Evolutionary conservation across 225 moss, liverwort and hornwort genomes (phyloP).

Genomic region (Sphagnum tenellum): DNA sequence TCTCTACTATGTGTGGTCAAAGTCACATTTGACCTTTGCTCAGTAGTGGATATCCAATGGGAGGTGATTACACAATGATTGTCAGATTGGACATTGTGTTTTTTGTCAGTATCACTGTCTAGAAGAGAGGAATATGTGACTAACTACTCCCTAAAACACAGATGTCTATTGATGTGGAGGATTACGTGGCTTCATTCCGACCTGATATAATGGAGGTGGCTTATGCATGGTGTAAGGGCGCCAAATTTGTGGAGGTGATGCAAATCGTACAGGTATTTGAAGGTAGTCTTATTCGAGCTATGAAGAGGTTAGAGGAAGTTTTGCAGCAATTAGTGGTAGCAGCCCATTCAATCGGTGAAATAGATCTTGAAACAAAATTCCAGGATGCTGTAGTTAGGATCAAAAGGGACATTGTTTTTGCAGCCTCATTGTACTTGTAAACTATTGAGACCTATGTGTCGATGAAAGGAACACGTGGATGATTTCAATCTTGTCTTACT

Average conservation of each 20-base stretch:
- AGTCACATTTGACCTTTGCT: background rate
- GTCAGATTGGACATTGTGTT: too few species aligned
- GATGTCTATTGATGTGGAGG: conserved; percentile 73
- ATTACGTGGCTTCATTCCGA: conserved; percentile 78
- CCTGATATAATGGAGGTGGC: conserved; percentile 89
- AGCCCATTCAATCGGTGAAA: conserved; percentile 69
- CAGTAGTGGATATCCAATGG: too few species aligned
- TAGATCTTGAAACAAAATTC: conserved; percentile 74
- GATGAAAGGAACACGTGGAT: too few species aligned
- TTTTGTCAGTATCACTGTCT: too few species aligned
- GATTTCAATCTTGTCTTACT: too few species aligned
- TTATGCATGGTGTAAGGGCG: conserved; percentile 75
- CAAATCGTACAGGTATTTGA: conserved; percentile 83
- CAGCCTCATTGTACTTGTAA: conserved; percentile 85
- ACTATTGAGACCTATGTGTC: background rate
- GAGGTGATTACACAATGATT: too few species aligned
- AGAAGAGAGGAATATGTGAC: too few species aligned
- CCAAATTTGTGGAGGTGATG: conserved; percentile 81
- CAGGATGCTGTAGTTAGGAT: conserved; percentile 68
- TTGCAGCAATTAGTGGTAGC: conserved; percentile 80
- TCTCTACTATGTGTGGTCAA: too few species aligned
- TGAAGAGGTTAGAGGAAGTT: conserved; percentile 87
- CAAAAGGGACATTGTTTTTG: conserved; percentile 91
- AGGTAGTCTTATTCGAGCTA: conserved; percentile 84
- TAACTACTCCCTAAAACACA: conserved; percentile 7